A percentile compares a stretch with the other conserved stretches of the same genome.
Evolutionary conservation across 345 rosid species (phyloP).

Genomic region (Ricinus communis): DNA sequence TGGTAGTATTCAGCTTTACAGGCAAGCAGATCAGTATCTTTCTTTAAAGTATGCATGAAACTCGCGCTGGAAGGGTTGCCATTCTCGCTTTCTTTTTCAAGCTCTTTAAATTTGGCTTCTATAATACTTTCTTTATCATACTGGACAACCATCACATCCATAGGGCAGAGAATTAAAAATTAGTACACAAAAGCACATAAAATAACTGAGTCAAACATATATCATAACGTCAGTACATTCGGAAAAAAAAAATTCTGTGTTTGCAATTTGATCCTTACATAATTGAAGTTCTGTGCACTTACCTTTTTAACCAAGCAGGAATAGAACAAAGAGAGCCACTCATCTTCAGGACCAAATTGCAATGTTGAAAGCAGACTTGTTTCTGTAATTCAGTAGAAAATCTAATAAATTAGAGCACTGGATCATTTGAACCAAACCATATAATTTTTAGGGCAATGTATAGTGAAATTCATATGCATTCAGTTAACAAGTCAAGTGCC

Average conservation of each 20-base stretch:
- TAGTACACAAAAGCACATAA: constrained; percentile 5
- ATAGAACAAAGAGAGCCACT: constrained; percentile 90
- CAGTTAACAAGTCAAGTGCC: neutral
- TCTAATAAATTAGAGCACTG: neutral
- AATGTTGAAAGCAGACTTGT: constrained; percentile 68
- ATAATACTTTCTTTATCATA: constrained; percentile 75
- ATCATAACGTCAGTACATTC: neutral
- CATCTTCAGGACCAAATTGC: constrained; percentile 85
- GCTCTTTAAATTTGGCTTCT: constrained; percentile 79
- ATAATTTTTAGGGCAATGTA: neutral
- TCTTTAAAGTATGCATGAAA: constrained; percentile 54
- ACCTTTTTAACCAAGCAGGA: constrained; percentile 94
- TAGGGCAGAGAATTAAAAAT: neutral
- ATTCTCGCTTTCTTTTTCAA: constrained; percentile 70
- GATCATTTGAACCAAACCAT: neutral
- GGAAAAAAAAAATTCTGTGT: neutral
- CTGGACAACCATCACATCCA: constrained; percentile 33
- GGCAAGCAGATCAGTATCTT: constrained; percentile 79
- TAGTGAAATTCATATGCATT: neutral
- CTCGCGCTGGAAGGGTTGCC: constrained; percentile 46
- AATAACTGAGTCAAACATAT: constrained; percentile 6
- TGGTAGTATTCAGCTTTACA: constrained; percentile 98
- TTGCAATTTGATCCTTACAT: neutral
- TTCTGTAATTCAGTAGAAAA: constrained; percentile 46
- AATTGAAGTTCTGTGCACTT: constrained; percentile 5